Base-by-base conservation (phyloP, 208 protist species). In the Acanthamoeba lugdunensis region DNA sequence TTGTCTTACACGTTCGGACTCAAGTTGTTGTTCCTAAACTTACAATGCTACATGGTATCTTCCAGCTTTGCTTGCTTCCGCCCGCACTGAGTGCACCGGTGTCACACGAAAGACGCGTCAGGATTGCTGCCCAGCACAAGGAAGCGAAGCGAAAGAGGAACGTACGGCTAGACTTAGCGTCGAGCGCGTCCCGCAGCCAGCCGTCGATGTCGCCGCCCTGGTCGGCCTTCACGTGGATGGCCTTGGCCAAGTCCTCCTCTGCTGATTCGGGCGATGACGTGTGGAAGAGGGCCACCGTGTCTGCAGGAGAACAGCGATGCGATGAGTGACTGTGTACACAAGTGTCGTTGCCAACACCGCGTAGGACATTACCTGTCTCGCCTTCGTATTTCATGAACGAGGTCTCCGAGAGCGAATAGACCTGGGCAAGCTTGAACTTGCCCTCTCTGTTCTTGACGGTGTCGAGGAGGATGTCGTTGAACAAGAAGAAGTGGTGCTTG, bases 401-500 rank as follows among this genome's bases (percentile, higher is more conserved):
- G 6, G 41, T 69, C 33, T 90, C 82, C 11, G 82, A 25, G 11
- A 90, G 82, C 30, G 50, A 16, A 28, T 69, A 71, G 58, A 90
- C n/a, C 23, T 37, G 50, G 3, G 41, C n/a, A 23, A 90, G 58
- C 58, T 65, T 90, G 58, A 50, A 90, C 58, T 90, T 90, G 41
- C 52, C 52, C 58, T 90, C 82, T 9, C 25, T 61, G 23, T 56
- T 90, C 41, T 37, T 18, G 45, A 90, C 82, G 7, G 82, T 90
- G n/a, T 90, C 54, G 56, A 90, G 45, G 33, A 90, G 58, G 28
- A 90, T 61, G 58, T 90, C 82, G 33, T 30, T 71, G 82, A 90
- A 90, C 56, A 90, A 21, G 82, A 90, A 90, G 82, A 90, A 90
- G 54, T 90, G 82, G n/a, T 90, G 41, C 82, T 65, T 90, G 56